Percentiles rank a stretch among this genome's conserved stretches.
These are phyloP conservation scores for Paxillus involutus DNA, from an alignment of 768 basidiomycete genomes.

Conservation along the genomic window DNA sequence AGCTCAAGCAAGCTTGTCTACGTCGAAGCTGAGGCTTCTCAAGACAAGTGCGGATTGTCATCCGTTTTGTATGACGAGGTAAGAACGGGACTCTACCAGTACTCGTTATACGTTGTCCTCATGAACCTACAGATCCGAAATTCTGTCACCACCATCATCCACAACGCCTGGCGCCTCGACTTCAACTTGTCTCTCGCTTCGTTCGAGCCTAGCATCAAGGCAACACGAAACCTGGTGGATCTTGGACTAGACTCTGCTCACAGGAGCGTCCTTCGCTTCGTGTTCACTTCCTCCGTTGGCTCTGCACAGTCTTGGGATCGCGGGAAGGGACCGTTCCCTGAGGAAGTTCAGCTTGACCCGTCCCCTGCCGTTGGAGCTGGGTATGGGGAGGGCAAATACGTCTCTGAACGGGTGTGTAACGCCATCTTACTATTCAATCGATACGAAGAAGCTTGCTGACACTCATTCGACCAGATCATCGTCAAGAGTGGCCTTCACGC, in stretches of 20 bases:
- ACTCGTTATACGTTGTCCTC: neutral
- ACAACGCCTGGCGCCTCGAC: conserved; percentile 42
- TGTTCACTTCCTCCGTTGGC: conserved; percentile 28
- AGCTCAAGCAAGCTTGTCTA: conserved; percentile 33
- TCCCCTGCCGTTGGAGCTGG: conserved; percentile 32
- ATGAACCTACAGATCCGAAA: conserved; percentile 11
- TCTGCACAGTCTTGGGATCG: conserved; percentile 24
- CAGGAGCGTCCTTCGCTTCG: conserved; percentile 12
- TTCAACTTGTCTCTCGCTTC: conserved; percentile 40
- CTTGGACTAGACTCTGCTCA: conserved; percentile 27
- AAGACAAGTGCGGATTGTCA: conserved; percentile 29
- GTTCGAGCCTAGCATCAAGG: conserved; percentile 36
- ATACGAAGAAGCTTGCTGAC: conserved; percentile 2
- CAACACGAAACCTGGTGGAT: conserved; percentile 33
- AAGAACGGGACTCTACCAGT: neutral
- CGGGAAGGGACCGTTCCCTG: conserved; percentile 30
- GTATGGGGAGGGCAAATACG: conserved; percentile 39
- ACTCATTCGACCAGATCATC: conserved; percentile 19
- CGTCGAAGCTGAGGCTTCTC: conserved; percentile 38
- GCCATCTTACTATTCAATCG: conserved; percentile 6
- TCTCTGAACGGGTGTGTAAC: conserved; percentile 34
- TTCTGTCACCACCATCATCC: conserved; percentile 32
- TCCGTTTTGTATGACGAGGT: conserved; percentile 30
- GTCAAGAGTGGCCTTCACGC: conserved; percentile 24
- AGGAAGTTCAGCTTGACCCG: conserved; percentile 29